phyloP scores from a whole-genome alignment of 1,284 basidiomycete genomes.

The Fomitopsis betulina region DNA sequence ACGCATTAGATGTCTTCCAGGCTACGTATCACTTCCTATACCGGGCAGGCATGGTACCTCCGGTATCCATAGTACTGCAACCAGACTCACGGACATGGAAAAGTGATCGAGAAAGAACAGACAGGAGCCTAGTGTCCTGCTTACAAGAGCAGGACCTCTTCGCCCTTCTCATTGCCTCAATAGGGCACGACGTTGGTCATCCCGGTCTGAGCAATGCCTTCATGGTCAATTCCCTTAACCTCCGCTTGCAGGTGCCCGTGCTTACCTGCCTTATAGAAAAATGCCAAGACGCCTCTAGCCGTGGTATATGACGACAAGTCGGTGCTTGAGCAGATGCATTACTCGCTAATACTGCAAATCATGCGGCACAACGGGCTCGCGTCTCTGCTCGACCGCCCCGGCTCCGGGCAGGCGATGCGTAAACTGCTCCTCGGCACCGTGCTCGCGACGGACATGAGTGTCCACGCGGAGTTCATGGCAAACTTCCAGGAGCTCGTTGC shows the following conservation, averaged over 20 bases:
- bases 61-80: constrained; percentile 52
- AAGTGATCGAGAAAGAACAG: constrained; percentile 31
- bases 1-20: constrained; percentile 92
- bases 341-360: constrained; percentile 75
- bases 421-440: constrained; percentile 76
- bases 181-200: constrained; percentile 94
- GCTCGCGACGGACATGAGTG: constrained; percentile 90
- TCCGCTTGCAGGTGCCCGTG: constrained; percentile 1
- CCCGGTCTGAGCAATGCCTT: constrained; percentile 90
- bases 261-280: constrained; percentile 56
- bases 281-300: constrained; percentile 84
- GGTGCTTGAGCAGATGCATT: constrained; percentile 92
- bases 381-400: constrained; percentile 53
- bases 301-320: constrained; percentile 86
- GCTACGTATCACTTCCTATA: constrained; percentile 84
- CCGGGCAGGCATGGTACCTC: constrained; percentile 75
- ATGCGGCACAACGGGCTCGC: constrained; percentile 79
- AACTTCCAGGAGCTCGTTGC: constrained; percentile 48
- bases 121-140: constrained; percentile 45
- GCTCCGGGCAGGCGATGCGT: constrained; percentile 52
- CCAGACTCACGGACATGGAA: constrained; percentile 43
- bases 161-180: constrained; percentile 81
- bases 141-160: constrained; percentile 72
- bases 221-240: constrained; percentile 55
- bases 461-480: constrained; percentile 82